These are phyloP conservation scores for Ammopiptanthus mongolicus DNA, from an alignment of 306 rosid genomes.

Conservation along the genomic window DNA sequence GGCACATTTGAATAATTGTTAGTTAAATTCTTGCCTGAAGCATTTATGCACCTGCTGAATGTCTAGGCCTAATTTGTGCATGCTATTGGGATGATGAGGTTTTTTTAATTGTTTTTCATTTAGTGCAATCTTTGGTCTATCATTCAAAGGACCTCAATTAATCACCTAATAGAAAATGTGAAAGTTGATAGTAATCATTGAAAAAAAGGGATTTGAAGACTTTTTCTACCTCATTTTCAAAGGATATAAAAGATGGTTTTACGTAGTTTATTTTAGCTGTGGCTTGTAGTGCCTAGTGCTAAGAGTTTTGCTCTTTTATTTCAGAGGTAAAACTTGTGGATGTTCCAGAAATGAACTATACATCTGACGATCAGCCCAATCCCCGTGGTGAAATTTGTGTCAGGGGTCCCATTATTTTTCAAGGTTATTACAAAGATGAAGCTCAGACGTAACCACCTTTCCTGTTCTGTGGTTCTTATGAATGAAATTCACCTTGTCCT, in stretches of 20 bases:
- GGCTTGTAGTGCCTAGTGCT: constrained; percentile 11
- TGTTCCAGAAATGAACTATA: constrained; percentile 96
- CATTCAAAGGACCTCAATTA: constrained; percentile 12
- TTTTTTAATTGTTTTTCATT: not conserved
- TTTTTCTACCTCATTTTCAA: not conserved
- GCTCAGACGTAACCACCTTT: constrained; percentile 63
- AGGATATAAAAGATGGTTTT: constrained; percentile 17
- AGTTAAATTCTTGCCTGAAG: not conserved
- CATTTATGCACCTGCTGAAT: constrained; percentile 10
- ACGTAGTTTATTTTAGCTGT: not conserved
- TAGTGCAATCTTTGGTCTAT: not conserved
- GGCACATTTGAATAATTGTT: not conserved
- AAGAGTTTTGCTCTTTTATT: constrained; percentile 29
- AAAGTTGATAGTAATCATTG: not conserved
- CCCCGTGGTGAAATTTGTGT: constrained; percentile 99
- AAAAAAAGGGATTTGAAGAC: not conserved
- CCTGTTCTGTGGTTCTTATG: constrained; percentile 29
- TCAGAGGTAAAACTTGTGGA: constrained; percentile 96
- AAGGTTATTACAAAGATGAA: constrained; percentile 90
- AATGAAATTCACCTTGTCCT: constrained; percentile 2
- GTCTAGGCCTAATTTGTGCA: not conserved
- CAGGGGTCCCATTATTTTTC: constrained; percentile 89
- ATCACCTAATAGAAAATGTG: not conserved
- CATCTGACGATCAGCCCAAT: constrained; percentile 76
- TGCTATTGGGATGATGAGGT: not conserved